A percentile compares a stretch with the other conserved stretches of the same genome.
Evolutionary conservation across 345 rosid species (phyloP).

Genomic region (Eucalyptus pumila): DNA sequence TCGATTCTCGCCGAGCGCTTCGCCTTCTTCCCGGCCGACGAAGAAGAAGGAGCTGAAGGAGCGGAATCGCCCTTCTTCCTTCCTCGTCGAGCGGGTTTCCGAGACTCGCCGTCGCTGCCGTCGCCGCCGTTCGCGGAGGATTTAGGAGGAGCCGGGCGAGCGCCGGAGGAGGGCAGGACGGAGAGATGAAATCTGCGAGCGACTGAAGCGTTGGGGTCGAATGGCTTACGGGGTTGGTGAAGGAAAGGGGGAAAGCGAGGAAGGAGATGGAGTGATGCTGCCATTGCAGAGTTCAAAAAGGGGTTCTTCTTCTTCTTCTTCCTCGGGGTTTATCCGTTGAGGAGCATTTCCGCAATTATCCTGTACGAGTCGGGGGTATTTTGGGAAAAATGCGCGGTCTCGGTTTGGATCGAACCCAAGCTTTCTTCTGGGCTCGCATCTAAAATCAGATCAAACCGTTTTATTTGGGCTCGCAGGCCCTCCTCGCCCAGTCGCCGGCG

Average conservation of each 20-base stretch:
- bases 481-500: not conserved
- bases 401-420: not conserved
- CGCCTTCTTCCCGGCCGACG: not conserved
- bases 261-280: slow-evolving; percentile 43
- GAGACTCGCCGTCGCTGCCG: slow-evolving; percentile 18
- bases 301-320: not conserved
- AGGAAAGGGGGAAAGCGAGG: slow-evolving; percentile 5
- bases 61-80: slow-evolving; percentile 37
- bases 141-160: not conserved
- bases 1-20: slow-evolving; percentile 4
- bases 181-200: not conserved
- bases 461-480: not conserved
- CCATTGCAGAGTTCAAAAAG: slow-evolving; percentile 14
- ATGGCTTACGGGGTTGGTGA: not conserved
- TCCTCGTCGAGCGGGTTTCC: slow-evolving; percentile 52
- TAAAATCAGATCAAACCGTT: not conserved
- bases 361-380: not conserved
- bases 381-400: accelerated
- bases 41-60: not conserved
- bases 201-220: not conserved
- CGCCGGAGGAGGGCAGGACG: not conserved
- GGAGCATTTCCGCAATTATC: not conserved
- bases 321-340: slow-evolving; percentile 30
- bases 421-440: not conserved
- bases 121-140: slow-evolving; percentile 18